Evolutionary conservation across 2,329 filamentous ascomycete species (phyloP).

Genomic region (Amauroascus niger): DNA sequence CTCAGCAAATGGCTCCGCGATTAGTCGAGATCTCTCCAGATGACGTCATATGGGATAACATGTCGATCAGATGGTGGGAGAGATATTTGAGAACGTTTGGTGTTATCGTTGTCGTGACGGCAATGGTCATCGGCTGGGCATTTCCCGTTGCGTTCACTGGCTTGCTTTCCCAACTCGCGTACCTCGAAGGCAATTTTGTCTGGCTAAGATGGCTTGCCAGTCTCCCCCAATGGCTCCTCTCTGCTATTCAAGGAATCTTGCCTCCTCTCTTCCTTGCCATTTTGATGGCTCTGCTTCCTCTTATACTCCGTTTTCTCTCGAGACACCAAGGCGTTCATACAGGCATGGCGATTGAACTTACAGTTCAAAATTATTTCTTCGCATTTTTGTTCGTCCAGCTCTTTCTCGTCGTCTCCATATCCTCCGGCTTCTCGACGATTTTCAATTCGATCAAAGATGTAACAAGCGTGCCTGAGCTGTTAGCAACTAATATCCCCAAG

Average conservation of each 20-base stretch:
- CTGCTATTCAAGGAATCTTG: constrained; percentile 72
- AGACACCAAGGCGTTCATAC: constrained; percentile 71
- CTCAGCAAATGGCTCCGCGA: constrained; percentile 85
- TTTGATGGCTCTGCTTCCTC: constrained; percentile 68
- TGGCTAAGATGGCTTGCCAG: constrained; percentile 63
- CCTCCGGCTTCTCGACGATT: constrained; percentile 60
- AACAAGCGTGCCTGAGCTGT: constrained; percentile 58
- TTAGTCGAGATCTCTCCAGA: constrained; percentile 87
- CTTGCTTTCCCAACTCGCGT: constrained; percentile 64
- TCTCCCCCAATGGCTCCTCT: constrained; percentile 52
- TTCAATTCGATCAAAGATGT: constrained; percentile 56
- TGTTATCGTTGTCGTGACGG: constrained; percentile 56
- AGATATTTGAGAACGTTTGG: constrained; percentile 62
- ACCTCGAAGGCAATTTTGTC: constrained; percentile 52
- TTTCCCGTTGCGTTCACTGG: constrained; percentile 85
- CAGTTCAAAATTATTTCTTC: constrained; percentile 91
- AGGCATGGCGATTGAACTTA: constrained; percentile 64
- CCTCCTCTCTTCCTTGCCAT: constrained; percentile 68
- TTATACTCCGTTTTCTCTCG: constrained; percentile 66
- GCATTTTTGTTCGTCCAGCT: constrained; percentile 88
- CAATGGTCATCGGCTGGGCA: constrained; percentile 79
- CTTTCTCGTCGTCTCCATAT: constrained; percentile 84
- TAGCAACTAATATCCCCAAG: constrained; percentile 72
- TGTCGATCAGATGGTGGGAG: constrained; percentile 93
- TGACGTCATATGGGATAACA: constrained; percentile 94